phyloP scores from a whole-genome alignment of 176 grass and related monocot species.

The Leersia perrieri region DNA sequence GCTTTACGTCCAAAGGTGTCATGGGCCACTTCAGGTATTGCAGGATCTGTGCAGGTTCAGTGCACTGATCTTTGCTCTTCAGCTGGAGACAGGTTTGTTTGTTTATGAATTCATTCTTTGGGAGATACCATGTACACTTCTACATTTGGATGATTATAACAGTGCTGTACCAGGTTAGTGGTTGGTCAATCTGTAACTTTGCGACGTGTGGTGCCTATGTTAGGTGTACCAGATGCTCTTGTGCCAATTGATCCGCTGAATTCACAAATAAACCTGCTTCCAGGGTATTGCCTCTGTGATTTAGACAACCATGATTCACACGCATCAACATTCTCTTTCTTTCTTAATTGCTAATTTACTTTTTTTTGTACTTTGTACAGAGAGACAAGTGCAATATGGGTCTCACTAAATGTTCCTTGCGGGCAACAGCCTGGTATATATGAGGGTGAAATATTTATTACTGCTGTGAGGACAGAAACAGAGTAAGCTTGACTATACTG shows the following conservation, averaged over 20 bases:
- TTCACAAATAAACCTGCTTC: conserved; percentile 71
- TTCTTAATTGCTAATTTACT: conserved; percentile 9
- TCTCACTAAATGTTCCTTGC: conserved; percentile 80
- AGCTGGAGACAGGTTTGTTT: conserved; percentile 74
- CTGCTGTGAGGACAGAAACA: conserved; percentile 64
- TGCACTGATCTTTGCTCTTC: conserved; percentile 80
- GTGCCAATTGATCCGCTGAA: conserved; percentile 77
- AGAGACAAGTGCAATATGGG: conserved; percentile 87
- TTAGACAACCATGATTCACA: conserved; percentile 14
- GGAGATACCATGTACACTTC: conserved; percentile 15
- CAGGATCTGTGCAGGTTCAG: conserved; percentile 78
- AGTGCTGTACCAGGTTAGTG: conserved; percentile 61
- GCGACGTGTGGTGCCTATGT: conserved; percentile 79
- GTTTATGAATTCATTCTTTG: conserved; percentile 20
- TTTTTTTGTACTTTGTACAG: conserved; percentile 53
- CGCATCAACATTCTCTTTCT: not conserved
- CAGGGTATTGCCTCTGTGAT: conserved; percentile 68
- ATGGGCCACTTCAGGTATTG: conserved; percentile 76
- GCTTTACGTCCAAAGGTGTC: conserved; percentile 87
- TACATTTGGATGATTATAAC: conserved; percentile 44
- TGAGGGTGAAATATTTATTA: conserved; percentile 86
- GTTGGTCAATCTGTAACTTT: conserved; percentile 71
- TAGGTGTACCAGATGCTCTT: conserved; percentile 99
- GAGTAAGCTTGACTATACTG: conserved; percentile 54
- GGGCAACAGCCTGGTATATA: conserved; percentile 85